A percentile compares a stretch with the other conserved stretches of the same genome.
Conservation (phyloP, 2,329 filamentous ascomycete species). For the Botrytis fragariae region DNA sequence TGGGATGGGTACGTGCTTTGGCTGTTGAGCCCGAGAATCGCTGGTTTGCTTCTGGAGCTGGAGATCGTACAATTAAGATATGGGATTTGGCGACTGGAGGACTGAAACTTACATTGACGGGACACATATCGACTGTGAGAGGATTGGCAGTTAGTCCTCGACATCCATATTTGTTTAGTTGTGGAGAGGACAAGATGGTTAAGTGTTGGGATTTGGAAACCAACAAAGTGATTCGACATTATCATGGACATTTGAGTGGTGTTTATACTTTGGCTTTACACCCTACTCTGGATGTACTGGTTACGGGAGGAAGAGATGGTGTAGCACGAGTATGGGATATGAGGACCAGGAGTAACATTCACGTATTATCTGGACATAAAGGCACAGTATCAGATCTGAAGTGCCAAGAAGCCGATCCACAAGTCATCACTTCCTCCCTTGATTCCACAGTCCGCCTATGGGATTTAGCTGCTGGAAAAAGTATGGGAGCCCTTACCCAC, state of each 20-base stretch:
- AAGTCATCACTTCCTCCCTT: slow-evolving; percentile 90
- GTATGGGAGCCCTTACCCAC: slow-evolving; percentile 92
- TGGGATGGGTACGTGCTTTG: slow-evolving; percentile 89
- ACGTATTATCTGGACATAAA: slow-evolving; percentile 88
- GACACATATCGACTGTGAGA: slow-evolving; percentile 90
- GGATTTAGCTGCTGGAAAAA: slow-evolving; percentile 95
- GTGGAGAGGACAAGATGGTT: slow-evolving; percentile 99
- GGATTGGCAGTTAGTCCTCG: slow-evolving; percentile 88
- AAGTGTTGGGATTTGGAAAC: slow-evolving; percentile 99
- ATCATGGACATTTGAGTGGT: slow-evolving; percentile 93
- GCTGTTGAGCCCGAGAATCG: slow-evolving; percentile 95
- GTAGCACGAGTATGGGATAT: slow-evolving; percentile 98
- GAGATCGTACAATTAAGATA: slow-evolving; percentile 96
- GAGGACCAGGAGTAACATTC: slow-evolving; percentile 92
- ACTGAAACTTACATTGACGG: slow-evolving; percentile 82
- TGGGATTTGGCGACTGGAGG: slow-evolving; percentile 91
- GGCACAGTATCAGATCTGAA: slow-evolving; percentile 85
- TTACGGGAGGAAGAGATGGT: slow-evolving; percentile 91
- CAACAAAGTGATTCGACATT: slow-evolving; percentile 98
- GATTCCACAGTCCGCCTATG: slow-evolving; percentile 89
- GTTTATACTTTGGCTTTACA: slow-evolving; percentile 94
- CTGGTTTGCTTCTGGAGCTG: slow-evolving; percentile 95
- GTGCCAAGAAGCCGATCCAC: slow-evolving; percentile 94
- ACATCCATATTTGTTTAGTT: slow-evolving; percentile 96
- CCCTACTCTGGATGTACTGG: slow-evolving; percentile 88